These are phyloP conservation scores for Epicoccum nigrum DNA, from an alignment of 2,329 filamentous ascomycete species.

Conservation along the genomic window DNA sequence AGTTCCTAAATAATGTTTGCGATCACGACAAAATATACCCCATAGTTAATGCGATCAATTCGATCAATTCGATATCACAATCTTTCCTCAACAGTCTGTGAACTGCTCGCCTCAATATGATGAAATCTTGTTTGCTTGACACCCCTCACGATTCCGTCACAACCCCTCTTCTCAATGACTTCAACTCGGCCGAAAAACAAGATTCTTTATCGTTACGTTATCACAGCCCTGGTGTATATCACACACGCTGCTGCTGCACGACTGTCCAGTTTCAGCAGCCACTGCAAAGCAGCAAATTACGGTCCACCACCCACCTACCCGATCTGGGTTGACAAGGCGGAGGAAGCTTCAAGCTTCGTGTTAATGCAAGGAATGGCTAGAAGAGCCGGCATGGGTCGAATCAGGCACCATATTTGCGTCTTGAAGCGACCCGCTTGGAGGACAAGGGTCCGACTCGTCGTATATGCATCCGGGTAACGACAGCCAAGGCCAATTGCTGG, in stretches of 20 bases:
- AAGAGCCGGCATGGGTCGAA: background rate
- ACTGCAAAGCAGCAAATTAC: conserved; percentile 4
- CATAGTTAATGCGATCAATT: conserved; percentile 5
- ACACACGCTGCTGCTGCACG: conserved; percentile 1
- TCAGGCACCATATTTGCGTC: background rate
- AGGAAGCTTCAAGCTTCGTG: background rate
- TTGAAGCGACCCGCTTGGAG: background rate
- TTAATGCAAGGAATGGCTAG: background rate
- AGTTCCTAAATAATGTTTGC: conserved; percentile 1
- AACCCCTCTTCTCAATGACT: background rate
- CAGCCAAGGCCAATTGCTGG: background rate
- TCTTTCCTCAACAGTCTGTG: too few relatives aligned
- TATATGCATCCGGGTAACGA: background rate
- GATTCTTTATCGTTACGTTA: background rate
- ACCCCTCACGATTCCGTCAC: background rate
- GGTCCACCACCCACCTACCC: conserved; percentile 8
- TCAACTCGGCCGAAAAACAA: background rate
- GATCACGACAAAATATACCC: conserved; percentile 13
- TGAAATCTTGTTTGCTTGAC: background rate
- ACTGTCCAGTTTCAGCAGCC: background rate
- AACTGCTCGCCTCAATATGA: background rate
- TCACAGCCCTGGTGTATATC: background rate
- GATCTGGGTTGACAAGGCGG: conserved; percentile 9
- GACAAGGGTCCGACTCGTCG: background rate
- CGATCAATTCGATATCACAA: background rate